A percentile compares a stretch with the other conserved stretches of the same genome.
Evolutionary conservation across 2,329 filamentous ascomycete genomes (phyloP).

Genomic region (Xylariaceae sp.): DNA sequence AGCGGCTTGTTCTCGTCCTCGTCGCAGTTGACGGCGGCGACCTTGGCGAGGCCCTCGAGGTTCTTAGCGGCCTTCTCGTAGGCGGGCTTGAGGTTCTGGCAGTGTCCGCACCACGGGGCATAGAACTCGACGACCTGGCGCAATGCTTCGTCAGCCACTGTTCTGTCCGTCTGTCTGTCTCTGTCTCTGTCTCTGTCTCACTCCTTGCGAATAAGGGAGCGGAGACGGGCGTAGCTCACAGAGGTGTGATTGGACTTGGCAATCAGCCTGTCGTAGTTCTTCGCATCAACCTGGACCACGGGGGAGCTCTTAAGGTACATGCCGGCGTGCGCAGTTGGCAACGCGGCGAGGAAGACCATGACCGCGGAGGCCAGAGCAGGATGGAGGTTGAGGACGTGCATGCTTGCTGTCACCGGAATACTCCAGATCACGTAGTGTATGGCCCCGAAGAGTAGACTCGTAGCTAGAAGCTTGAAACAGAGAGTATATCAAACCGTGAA

Average conservation of each 20-base stretch:
- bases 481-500: conserved; percentile 11
- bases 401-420: conserved; percentile 27
- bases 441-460: too few species aligned
- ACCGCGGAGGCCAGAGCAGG: conserved; percentile 46
- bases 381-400: conserved; percentile 42
- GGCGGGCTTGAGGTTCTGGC: conserved; percentile 87
- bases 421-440: too few species aligned
- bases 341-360: conserved; percentile 56
- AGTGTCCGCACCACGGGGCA: conserved; percentile 96
- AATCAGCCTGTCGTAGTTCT: conserved; percentile 75
- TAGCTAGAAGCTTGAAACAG: conserved; percentile 2
- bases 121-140: conserved; percentile 72
- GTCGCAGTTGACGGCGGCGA: conserved; percentile 92
- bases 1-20: conserved; percentile 86
- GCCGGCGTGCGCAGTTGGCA: conserved; percentile 59
- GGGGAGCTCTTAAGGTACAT: conserved; percentile 83
- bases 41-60: conserved; percentile 85
- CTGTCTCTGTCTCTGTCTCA: too few species aligned
- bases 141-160: not conserved
- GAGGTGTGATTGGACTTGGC: conserved; percentile 86
- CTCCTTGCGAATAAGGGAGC: too few species aligned
- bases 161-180: too few species aligned
- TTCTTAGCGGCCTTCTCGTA: conserved; percentile 91
- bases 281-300: conserved; percentile 73
- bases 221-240: conserved; percentile 38